Conservation (phyloP, 805 yeast genomes). For the Lipomyces mesembrius region DNA sequence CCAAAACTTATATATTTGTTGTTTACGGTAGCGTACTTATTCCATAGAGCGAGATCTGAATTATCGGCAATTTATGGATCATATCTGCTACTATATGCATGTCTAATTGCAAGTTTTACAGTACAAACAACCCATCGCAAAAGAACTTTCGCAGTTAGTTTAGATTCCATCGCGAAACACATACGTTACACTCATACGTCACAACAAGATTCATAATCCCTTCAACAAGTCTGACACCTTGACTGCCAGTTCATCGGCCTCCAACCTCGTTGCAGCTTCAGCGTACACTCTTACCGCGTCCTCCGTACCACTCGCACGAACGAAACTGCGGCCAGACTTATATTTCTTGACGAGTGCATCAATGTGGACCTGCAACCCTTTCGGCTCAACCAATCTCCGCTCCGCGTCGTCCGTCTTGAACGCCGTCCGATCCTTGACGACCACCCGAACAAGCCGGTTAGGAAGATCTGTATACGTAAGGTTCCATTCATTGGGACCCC, state of each 20-base stretch:
- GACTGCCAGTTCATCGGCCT: constrained; percentile 54
- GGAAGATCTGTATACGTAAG: constrained; percentile 81
- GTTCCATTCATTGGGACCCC: constrained; percentile 76
- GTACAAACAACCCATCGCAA: not conserved
- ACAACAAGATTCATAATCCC: constrained; percentile 12
- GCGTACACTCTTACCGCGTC: constrained; percentile 96
- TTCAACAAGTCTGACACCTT: constrained; percentile 42
- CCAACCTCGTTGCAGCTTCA: constrained; percentile 66
- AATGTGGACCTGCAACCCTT: constrained; percentile 73
- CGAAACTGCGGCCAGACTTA: constrained; percentile 79
- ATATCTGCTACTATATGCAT: too few species aligned
- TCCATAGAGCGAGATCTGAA: too few species aligned
- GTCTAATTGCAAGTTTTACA: too few species aligned
- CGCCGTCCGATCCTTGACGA: constrained; percentile 77
- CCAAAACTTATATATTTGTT: too few species aligned
- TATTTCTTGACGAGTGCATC: constrained; percentile 65
- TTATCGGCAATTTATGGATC: too few species aligned
- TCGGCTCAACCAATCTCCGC: constrained; percentile 74
- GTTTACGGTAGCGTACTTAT: too few species aligned
- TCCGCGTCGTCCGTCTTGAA: constrained; percentile 92
- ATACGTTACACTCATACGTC: not conserved
- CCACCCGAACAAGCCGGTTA: constrained; percentile 76
- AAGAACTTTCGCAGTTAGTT: not conserved
- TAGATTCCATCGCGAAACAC: not conserved
- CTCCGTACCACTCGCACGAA: constrained; percentile 96